Evolutionary conservation across 2,329 filamentous ascomycete species (phyloP).

Genomic region (Mycosphaerella arachidis): DNA sequence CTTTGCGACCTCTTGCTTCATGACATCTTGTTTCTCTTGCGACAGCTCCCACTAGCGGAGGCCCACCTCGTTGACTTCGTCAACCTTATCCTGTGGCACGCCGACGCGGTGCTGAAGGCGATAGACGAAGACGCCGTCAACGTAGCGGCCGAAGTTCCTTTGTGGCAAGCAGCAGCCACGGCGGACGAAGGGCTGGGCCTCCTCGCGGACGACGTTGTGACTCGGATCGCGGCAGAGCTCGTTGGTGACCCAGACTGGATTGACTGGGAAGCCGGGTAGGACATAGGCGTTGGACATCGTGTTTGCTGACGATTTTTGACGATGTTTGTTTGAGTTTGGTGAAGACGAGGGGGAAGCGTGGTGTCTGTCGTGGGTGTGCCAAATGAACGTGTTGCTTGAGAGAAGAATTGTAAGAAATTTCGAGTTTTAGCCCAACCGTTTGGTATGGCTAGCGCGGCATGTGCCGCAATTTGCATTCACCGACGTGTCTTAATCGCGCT

Average conservation of each 20-base stretch:
- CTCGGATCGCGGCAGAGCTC: background rate
- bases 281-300: background rate
- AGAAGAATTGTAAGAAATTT: too few species aligned
- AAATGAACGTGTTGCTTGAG: too few species aligned
- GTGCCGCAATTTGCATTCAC: too few species aligned
- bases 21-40: too few species aligned
- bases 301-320: background rate
- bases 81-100: background rate
- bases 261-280: background rate
- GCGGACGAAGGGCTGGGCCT: background rate
- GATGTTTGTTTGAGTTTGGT: too few species aligned
- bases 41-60: background rate
- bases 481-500: too few species aligned
- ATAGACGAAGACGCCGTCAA: background rate
- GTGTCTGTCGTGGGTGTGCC: too few species aligned
- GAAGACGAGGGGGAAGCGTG: too few species aligned
- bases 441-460: too few species aligned
- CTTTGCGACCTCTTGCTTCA: too few species aligned
- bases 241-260: background rate
- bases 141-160: background rate
- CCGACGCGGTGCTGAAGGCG: background rate
- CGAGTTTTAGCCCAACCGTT: too few species aligned
- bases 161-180: background rate
- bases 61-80: background rate
- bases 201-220: background rate